phyloP scores from a whole-genome alignment of 176 grass and related monocot genomes.

The Areca catechu region DNA sequence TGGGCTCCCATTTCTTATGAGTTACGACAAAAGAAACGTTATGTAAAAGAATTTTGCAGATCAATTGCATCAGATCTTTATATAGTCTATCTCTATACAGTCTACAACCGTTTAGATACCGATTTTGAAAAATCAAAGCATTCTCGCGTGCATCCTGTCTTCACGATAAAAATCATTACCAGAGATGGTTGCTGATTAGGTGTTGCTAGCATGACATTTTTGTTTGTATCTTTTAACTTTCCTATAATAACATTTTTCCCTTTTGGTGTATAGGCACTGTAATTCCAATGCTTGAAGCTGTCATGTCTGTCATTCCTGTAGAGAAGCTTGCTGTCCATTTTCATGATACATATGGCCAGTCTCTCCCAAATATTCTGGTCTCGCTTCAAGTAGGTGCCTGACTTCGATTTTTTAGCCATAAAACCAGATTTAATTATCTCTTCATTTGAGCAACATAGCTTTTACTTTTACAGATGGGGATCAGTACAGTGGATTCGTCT shows the following conservation, averaged over 20 bases:
- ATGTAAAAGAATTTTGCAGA: too few species aligned
- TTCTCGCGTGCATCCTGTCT: too few species aligned
- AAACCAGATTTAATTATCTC: background rate
- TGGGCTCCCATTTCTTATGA: too few species aligned
- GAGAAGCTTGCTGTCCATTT: conserved; percentile 85
- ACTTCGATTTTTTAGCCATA: background rate
- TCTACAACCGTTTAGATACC: too few species aligned
- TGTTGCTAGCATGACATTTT: too few species aligned
- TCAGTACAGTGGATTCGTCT: conserved; percentile 60
- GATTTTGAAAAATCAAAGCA: too few species aligned
- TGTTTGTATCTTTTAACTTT: background rate
- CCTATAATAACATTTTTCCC: background rate
- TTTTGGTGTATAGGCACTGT: conserved; percentile 48
- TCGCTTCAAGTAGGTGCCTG: conserved; percentile 67
- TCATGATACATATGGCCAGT: conserved; percentile 88
- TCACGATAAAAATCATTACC: too few species aligned
- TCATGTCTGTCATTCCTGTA: conserved; percentile 54
- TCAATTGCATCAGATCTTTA: too few species aligned
- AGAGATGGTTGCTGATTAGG: too few species aligned
- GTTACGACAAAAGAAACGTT: too few species aligned
- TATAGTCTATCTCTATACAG: too few species aligned
- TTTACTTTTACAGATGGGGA: conserved; percentile 51
- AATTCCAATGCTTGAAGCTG: conserved; percentile 64
- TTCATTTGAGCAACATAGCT: background rate
- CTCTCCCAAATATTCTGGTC: conserved; percentile 72